These are phyloP conservation scores for Artomyces pyxidatus DNA, from an alignment of 768 basidiomycete species.

Conservation along the genomic window DNA sequence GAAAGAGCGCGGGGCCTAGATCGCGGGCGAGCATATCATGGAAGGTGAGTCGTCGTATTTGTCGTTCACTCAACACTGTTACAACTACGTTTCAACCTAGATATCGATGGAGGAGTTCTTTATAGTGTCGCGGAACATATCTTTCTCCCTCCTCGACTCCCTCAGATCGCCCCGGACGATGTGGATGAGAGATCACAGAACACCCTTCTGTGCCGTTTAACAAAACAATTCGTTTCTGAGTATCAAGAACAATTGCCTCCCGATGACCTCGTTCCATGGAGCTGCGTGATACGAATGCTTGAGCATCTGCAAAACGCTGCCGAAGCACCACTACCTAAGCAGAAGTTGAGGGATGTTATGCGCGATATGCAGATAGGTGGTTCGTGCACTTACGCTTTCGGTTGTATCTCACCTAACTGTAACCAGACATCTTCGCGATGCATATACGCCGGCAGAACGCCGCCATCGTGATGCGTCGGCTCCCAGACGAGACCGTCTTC, in stretches of 20 bases:
- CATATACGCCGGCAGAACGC: slow-evolving; percentile 41
- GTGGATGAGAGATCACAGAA: background rate
- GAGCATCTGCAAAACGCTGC: background rate
- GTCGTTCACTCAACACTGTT: no score
- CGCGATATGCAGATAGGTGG: slow-evolving; percentile 3
- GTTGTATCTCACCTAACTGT: background rate
- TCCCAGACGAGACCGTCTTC: slow-evolving; percentile 22
- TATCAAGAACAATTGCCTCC: background rate
- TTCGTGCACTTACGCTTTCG: background rate
- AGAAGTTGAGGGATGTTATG: background rate
- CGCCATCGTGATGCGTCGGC: slow-evolving; percentile 27
- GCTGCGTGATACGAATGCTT: slow-evolving; percentile 5
- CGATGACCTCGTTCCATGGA: slow-evolving; percentile 1
- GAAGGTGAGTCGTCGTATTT: no score
- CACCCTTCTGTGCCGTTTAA: background rate
- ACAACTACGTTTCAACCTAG: no score
- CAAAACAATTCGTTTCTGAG: background rate
- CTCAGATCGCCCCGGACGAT: background rate
- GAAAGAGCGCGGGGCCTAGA: no score
- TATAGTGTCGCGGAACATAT: slow-evolving; percentile 1
- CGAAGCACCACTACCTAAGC: background rate
- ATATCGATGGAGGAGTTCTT: no score
- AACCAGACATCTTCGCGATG: slow-evolving; percentile 33
- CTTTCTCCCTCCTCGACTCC: slow-evolving; percentile 7
- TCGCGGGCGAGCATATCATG: no score